Base-by-base conservation (phyloP, 352 stramenopile genomes). In the Chrysophaeum taylorii region DNA sequence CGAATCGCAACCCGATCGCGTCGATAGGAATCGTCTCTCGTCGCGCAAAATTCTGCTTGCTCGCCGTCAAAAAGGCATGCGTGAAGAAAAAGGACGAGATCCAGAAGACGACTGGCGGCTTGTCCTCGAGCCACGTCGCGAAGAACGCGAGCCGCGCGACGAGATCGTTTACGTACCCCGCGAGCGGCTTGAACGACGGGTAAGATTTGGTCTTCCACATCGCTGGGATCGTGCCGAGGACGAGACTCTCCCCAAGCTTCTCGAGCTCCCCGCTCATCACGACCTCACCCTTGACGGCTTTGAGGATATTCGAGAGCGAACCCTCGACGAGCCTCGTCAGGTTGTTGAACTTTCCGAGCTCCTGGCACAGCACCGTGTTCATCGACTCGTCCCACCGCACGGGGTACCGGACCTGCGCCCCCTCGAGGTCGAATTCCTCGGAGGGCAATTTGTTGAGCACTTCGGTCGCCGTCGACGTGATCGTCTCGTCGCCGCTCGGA, bases 61-160 rank as follows among this genome's bases (percentile, higher is more conserved):
- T 92, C 39, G 88, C 90, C 0, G 89, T 95, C 70, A 96, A 90
- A 64, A 96, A 96, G 0, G 89, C 88, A 72, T 94, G 88, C 25
- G 85, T 94, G 79, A 95, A 96, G 80, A 94, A 96, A 75, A 96
- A 95, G 0, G 87, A 86, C 25, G 86, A 94, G 62, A 96, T 80
- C 89, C 88, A 96, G 74, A 88, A 95, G 0, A 94, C 82, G 2
- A 86, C 74, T 1, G 89, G 89, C 25, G 89, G 87, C 31, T 85
- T 85, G 57, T 92, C 84, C 60, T 88, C 68, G 7, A 95, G 73
- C 89, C 89, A 95, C 69, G 84, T 89, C 75, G 79, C 79, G 68
- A 95, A 96, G 73, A 95, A 95, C 2, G 64, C 62, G 62, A 95
- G 86, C 14, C 89, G 82, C 62, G 90, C 86, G 54, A 94, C 75